phyloP scores from a whole-genome alignment of 306 rosid species.

The Comarum palustre region DNA sequence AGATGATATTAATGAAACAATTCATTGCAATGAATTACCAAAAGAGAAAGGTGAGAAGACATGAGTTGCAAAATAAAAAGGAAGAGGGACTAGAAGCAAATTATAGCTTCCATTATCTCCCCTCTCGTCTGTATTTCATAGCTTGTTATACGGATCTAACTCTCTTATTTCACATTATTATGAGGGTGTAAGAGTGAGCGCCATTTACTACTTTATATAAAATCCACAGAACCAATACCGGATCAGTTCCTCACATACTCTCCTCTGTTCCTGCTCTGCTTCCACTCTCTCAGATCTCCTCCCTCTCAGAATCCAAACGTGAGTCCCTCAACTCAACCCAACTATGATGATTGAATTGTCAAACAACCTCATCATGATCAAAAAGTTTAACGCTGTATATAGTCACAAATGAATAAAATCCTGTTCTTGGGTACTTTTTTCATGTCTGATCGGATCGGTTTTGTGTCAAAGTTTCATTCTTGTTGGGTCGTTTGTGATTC shows the following conservation, averaged over 20 bases:
- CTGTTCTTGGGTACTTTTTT: background rate
- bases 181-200: background rate
- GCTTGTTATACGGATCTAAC: slow-evolving; percentile 24
- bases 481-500: background rate
- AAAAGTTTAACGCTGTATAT: background rate
- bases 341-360: background rate
- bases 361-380: background rate
- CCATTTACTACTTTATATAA: background rate
- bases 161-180: background rate
- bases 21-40: background rate
- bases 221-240: background rate
- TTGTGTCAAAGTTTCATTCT: background rate
- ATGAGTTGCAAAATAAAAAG: background rate
- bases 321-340: background rate
- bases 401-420: background rate
- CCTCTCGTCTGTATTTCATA: background rate
- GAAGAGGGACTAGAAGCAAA: background rate
- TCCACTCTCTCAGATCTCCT: slow-evolving; percentile 16
- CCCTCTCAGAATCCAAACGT: slow-evolving; percentile 12
- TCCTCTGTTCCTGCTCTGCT: slow-evolving; percentile 1
- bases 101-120: too few relatives aligned
- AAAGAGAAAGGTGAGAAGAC: background rate
- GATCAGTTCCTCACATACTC: slow-evolving; percentile 25
- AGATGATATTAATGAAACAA: too few relatives aligned
- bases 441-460: slow-evolving; percentile 7